Percentiles rank a stretch among this genome's conserved stretches.
Conservation (phyloP, 768 basidiomycete genomes). For the Cyclocybe cylindracea region DNA sequence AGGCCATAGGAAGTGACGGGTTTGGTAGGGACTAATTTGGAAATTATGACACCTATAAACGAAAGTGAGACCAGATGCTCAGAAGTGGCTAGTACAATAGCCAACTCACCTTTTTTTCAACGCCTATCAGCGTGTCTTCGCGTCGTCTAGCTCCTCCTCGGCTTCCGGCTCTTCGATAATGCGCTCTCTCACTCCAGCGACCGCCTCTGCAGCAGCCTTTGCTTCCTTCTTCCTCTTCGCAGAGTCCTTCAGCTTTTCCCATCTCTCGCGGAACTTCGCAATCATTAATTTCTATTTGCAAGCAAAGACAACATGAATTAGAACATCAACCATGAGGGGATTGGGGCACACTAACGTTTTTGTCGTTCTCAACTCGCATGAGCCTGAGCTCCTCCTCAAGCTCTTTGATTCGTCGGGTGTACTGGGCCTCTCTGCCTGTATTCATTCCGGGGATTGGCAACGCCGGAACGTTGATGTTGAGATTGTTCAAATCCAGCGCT, state of each 20-base stretch:
- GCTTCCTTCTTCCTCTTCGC: constrained; percentile 85
- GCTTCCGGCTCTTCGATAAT: constrained; percentile 76
- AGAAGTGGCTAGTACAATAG: not conserved
- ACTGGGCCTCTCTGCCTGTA: constrained; percentile 55
- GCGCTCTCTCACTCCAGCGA: constrained; percentile 55
- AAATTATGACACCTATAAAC: too few species aligned
- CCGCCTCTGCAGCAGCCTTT: constrained; percentile 51
- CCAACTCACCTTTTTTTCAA: not conserved
- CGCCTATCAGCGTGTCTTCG: constrained; percentile 19
- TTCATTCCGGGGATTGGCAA: constrained; percentile 50
- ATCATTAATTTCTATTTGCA: constrained; percentile 75
- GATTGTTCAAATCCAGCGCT: constrained; percentile 48
- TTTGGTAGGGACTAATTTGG: too few species aligned
- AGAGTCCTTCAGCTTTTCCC: constrained; percentile 89
- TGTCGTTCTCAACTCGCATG: constrained; percentile 74
- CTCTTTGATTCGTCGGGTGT: constrained; percentile 68
- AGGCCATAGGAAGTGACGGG: too few species aligned
- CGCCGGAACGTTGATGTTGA: constrained; percentile 61
- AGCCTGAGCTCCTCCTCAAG: constrained; percentile 76
- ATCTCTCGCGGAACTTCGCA: constrained; percentile 78
- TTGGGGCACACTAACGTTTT: constrained; percentile 56
- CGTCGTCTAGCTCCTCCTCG: constrained; percentile 47
- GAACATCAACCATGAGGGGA: not conserved
- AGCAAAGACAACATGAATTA: constrained; percentile 11
- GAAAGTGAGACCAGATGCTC: too few species aligned